phyloP scores from a whole-genome alignment of 495 filamentous ascomycete genomes.

The Corynascus novoguineensis region DNA sequence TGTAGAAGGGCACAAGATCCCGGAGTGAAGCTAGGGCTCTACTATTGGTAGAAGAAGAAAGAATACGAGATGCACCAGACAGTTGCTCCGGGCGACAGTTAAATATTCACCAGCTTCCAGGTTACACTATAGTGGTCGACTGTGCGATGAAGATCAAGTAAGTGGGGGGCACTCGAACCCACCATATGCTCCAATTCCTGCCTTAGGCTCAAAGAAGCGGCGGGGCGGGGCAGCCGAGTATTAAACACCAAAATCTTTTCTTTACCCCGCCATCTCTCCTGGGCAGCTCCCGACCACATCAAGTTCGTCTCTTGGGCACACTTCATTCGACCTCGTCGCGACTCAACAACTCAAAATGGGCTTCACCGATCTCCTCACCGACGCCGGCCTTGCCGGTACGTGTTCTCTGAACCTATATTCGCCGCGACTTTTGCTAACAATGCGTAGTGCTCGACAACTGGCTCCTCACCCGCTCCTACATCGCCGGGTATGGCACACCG shows the following conservation, averaged over 20 bases:
- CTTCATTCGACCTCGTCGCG: constrained; percentile 9
- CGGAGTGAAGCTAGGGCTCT: no score
- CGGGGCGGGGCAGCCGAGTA: constrained; percentile 7
- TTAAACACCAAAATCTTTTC: constrained; percentile 21
- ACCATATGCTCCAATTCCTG: not conserved
- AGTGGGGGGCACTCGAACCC: not conserved
- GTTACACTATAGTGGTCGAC: no score
- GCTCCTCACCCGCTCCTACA: constrained; percentile 86
- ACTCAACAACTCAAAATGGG: constrained; percentile 58
- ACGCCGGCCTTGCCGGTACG: constrained; percentile 81
- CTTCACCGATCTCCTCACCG: constrained; percentile 87
- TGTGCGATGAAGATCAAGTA: no score
- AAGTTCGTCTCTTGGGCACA: constrained; percentile 5
- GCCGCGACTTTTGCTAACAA: not conserved
- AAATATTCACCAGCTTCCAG: no score
- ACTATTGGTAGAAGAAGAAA: no score
- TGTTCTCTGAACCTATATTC: constrained; percentile 7
- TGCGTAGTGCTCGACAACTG: constrained; percentile 81
- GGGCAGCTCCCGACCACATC: constrained; percentile 14
- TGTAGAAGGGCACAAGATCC: no score
- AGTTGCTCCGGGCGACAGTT: no score
- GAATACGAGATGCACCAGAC: no score
- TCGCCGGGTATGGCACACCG: constrained; percentile 67
- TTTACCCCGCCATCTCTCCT: constrained; percentile 21
- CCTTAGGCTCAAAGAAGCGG: constrained; percentile 5